Conservation (phyloP, 495 filamentous ascomycete genomes). For the Talaromyces proteolyticus region DNA sequence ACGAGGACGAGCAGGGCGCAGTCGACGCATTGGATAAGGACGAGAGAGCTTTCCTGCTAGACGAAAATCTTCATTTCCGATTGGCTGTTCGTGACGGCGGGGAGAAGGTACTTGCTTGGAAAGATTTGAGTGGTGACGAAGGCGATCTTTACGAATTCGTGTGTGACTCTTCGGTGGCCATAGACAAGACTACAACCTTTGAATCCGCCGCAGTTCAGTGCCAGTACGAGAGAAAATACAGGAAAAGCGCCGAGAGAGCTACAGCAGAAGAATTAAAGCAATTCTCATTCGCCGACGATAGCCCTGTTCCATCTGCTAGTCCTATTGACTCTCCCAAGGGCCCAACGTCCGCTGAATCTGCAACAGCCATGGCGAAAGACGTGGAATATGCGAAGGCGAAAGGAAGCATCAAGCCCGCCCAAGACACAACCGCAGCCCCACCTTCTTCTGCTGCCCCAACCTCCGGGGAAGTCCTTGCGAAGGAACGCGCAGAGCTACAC, state of each 20-base stretch:
- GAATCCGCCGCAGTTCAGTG: conserved; percentile 82
- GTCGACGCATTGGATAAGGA: conserved; percentile 70
- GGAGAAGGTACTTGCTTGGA: conserved; percentile 85
- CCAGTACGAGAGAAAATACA: conserved; percentile 94
- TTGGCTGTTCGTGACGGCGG: conserved; percentile 71
- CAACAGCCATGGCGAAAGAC: conserved; percentile 39
- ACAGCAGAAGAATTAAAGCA: conserved; percentile 73
- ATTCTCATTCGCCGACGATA: conserved; percentile 74
- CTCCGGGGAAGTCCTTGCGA: conserved; percentile 62
- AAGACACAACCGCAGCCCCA: conserved; percentile 37
- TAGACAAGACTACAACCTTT: conserved; percentile 71
- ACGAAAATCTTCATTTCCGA: conserved; percentile 84
- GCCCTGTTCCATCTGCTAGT: conserved; percentile 77
- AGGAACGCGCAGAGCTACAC: conserved; percentile 80
- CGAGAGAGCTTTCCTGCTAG: conserved; percentile 94
- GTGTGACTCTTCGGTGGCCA: conserved; percentile 67
- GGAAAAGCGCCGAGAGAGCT: conserved; percentile 69
- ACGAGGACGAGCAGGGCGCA: conserved; percentile 75
- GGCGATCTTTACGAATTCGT: conserved; percentile 96
- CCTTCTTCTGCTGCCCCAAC: conserved; percentile 60
- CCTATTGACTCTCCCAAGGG: conserved; percentile 53
- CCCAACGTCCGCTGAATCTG: conserved; percentile 25
- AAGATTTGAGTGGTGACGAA: conserved; percentile 86
- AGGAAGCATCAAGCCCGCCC: conserved; percentile 28
- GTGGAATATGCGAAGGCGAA: conserved; percentile 39